phyloP scores from a whole-genome alignment of 805 yeast genomes.

The Yamadazyma ubonensis region DNA sequence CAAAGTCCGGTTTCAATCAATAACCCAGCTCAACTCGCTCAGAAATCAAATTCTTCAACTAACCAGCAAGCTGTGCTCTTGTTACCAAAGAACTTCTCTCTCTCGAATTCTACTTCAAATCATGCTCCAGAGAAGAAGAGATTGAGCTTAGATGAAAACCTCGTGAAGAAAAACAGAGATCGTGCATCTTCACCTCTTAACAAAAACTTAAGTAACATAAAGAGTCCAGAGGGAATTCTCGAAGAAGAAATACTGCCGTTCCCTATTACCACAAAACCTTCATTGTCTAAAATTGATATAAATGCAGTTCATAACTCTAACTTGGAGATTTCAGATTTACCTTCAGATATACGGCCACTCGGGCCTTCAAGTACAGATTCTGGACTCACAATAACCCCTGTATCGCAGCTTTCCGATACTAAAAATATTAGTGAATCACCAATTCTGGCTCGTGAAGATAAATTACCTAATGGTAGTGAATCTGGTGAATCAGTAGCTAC shows the following conservation, averaged over 20 bases:
- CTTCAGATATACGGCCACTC: slow-evolving; percentile 4
- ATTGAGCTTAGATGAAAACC: slow-evolving; percentile 24
- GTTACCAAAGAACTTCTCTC: slow-evolving; percentile 48
- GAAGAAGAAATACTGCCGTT: slow-evolving; percentile 4
- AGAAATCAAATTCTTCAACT: slow-evolving; percentile 9
- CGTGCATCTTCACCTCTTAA: slow-evolving; percentile 10
- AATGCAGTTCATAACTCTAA: not conserved
- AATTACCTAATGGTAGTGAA: not conserved
- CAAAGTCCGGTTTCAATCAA: slow-evolving; percentile 14
- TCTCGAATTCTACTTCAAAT: slow-evolving; percentile 12
- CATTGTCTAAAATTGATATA: slow-evolving; percentile 9
- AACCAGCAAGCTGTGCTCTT: slow-evolving; percentile 49
- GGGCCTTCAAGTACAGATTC: slow-evolving; percentile 1
- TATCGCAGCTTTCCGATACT: not conserved
- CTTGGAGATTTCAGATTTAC: slow-evolving; percentile 12
- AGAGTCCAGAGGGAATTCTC: slow-evolving; percentile 6
- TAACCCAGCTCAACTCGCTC: slow-evolving; percentile 5
- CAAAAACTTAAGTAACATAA: slow-evolving; percentile 12
- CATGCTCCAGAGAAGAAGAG: slow-evolving; percentile 22
- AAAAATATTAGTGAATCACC: not conserved
- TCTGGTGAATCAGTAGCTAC: not conserved
- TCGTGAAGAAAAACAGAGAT: slow-evolving; percentile 13
- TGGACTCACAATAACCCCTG: slow-evolving; percentile 1
- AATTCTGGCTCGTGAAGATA: too few species aligned
- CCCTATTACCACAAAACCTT: slow-evolving; percentile 5